Conservation (phyloP, 495 filamentous ascomycete genomes). For the Letharia columbiana region DNA sequence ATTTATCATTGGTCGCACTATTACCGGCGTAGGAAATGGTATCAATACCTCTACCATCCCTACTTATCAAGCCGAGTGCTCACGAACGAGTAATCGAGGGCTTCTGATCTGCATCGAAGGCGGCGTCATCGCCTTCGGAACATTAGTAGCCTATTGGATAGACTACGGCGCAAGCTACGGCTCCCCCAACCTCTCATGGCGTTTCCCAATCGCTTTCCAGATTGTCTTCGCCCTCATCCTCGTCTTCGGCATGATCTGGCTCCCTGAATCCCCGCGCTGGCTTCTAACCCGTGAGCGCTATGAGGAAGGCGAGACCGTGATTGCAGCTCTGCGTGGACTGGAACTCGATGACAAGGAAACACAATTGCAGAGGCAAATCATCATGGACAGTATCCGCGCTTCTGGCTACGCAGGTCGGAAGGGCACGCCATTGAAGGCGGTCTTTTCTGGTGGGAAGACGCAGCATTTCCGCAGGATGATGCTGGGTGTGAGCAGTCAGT, state of each 20-base stretch:
- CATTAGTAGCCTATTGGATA: conserved; percentile 72
- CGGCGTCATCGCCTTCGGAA: conserved; percentile 67
- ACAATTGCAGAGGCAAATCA: conserved; percentile 52
- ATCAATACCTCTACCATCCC: conserved; percentile 77
- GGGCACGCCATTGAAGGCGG: conserved; percentile 45
- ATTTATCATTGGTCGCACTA: conserved; percentile 64
- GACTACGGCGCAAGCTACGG: conserved; percentile 70
- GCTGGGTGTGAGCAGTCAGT: conserved; percentile 48
- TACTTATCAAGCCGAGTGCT: conserved; percentile 73
- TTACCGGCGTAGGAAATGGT: conserved; percentile 72
- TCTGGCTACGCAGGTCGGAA: conserved; percentile 47
- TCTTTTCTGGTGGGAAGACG: conserved; percentile 23
- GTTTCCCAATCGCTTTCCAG: conserved; percentile 80
- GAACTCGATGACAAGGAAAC: conserved; percentile 51
- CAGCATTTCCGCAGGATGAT: conserved; percentile 33
- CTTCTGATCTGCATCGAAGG: conserved; percentile 81
- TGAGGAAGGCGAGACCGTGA: conserved; percentile 59
- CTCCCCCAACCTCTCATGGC: conserved; percentile 56
- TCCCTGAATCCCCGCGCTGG: conserved; percentile 74
- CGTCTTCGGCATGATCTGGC: conserved; percentile 51
- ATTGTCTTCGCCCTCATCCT: conserved; percentile 63
- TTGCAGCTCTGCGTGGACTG: conserved; percentile 57
- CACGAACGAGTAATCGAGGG: conserved; percentile 66
- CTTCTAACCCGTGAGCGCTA: conserved; percentile 58
- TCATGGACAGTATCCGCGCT: conserved; percentile 55